A percentile compares a stretch with the other conserved stretches of the same genome.
Evolutionary conservation across 345 rosid species (phyloP).

Genomic region (Eucalyptus tenuipes): DNA sequence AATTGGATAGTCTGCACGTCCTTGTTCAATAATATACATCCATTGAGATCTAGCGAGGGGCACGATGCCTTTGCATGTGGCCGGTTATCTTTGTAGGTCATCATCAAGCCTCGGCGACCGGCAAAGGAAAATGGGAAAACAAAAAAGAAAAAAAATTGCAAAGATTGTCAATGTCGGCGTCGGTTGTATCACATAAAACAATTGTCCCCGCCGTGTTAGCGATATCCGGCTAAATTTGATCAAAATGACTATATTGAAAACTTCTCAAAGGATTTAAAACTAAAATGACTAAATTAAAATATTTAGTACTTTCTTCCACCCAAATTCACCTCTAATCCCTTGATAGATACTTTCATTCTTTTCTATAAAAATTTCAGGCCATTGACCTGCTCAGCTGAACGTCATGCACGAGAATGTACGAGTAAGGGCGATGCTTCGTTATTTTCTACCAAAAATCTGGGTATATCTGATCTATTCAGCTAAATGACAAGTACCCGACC

Average conservation of each 20-base stretch:
- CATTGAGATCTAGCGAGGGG: rapidly evolving
- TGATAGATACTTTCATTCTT: neutral
- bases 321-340: neutral
- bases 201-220: rapidly evolving
- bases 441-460: neutral
- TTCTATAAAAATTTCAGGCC: neutral
- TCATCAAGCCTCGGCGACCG: rapidly evolving
- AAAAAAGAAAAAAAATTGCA: neutral
- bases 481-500: neutral
- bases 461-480: neutral
- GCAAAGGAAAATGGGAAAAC: neutral
- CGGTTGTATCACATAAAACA: rapidly evolving
- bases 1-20: neutral
- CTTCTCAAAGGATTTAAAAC: rapidly evolving
- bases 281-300: neutral
- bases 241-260: rapidly evolving
- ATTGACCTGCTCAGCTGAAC: neutral
- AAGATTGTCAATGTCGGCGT: rapidly evolving
- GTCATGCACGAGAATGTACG: neutral
- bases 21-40: neutral
- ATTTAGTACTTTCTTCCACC: neutral
- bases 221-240: rapidly evolving
- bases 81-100: rapidly evolving
- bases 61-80: neutral
- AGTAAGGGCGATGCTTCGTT: neutral